These are phyloP conservation scores for Aureobasidium sp. DNA, from an alignment of 2,329 filamentous ascomycete genomes.

Conservation along the genomic window DNA sequence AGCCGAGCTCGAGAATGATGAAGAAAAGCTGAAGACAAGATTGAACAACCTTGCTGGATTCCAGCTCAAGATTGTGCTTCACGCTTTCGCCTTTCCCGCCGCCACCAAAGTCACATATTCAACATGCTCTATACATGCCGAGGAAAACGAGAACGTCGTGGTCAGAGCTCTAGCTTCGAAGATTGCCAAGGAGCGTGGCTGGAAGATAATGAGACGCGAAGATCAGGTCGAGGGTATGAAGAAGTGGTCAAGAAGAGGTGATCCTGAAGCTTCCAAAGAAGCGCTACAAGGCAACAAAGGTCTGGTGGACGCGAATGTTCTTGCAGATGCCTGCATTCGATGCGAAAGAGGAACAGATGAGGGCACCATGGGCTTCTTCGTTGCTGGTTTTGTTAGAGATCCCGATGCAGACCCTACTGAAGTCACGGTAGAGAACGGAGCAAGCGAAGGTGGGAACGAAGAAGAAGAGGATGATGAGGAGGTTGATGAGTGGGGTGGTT, in stretches of 20 bases:
- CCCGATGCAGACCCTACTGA: neutral
- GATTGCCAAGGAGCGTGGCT: slow-evolving; percentile 58
- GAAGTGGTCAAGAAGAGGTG: slow-evolving; percentile 58
- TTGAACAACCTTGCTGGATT: slow-evolving; percentile 69
- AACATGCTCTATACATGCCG: slow-evolving; percentile 78
- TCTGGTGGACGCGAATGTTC: slow-evolving; percentile 23
- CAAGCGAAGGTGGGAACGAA: neutral
- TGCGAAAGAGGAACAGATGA: slow-evolving; percentile 27
- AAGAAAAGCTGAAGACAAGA: slow-evolving; percentile 52
- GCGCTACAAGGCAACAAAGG: slow-evolving; percentile 18
- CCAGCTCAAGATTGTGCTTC: slow-evolving; percentile 70
- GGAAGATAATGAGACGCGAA: slow-evolving; percentile 63
- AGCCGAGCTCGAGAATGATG: slow-evolving; percentile 30
- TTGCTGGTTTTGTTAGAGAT: slow-evolving; percentile 72
- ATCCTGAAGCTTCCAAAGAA: slow-evolving; percentile 27
- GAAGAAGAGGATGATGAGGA: slow-evolving; percentile 14
- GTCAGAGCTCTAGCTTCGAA: slow-evolving; percentile 59
- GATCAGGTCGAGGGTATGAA: slow-evolving; percentile 69
- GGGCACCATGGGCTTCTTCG: slow-evolving; percentile 88
- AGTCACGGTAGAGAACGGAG: neutral
- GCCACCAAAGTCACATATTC: slow-evolving; percentile 78
- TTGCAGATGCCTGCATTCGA: slow-evolving; percentile 17
- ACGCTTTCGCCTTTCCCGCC: slow-evolving; percentile 73
- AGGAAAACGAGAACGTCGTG: slow-evolving; percentile 86
- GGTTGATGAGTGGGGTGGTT: slow-evolving; percentile 36